Evolutionary conservation across 805 yeast genomes (phyloP).

Genomic region (Zygosaccharomyces siamensis): DNA sequence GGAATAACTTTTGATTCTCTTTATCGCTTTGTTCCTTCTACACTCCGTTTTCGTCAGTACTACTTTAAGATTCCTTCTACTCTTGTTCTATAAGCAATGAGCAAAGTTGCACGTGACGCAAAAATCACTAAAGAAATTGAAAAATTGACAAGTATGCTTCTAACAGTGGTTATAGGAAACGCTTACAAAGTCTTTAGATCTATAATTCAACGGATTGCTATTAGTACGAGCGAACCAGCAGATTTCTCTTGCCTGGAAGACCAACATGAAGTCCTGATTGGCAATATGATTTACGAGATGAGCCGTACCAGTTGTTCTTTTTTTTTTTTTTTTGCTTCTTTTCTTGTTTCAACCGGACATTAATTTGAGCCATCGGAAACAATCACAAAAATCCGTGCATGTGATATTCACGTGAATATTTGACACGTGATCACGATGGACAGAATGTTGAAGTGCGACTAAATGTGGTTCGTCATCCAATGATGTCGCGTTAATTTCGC

Average conservation of each 20-base stretch:
- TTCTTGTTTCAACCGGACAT: background rate
- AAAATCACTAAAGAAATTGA: background rate
- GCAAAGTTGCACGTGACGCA: background rate
- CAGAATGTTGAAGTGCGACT: background rate
- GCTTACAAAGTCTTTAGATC: background rate
- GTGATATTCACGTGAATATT: background rate
- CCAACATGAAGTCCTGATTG: background rate
- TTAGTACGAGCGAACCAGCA: background rate
- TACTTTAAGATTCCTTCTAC: background rate
- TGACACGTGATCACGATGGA: too few relatives aligned
- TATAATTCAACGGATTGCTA: background rate
- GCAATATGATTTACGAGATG: background rate
- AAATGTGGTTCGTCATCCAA: background rate
- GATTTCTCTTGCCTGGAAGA: background rate
- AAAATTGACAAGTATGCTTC: background rate
- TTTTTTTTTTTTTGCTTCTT: too few relatives aligned
- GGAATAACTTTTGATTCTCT: too few relatives aligned
- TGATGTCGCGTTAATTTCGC: background rate
- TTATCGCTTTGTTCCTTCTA: background rate
- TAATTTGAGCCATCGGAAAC: background rate
- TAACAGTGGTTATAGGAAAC: background rate
- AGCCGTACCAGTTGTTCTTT: background rate
- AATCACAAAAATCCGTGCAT: background rate
- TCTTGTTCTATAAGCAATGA: background rate
- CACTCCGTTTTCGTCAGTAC: background rate